A percentile compares a stretch with the other conserved stretches of the same genome.
These are phyloP conservation scores for Aspergillus novoparasiticus DNA, from an alignment of 2,329 filamentous ascomycete genomes.

Conservation along the genomic window DNA sequence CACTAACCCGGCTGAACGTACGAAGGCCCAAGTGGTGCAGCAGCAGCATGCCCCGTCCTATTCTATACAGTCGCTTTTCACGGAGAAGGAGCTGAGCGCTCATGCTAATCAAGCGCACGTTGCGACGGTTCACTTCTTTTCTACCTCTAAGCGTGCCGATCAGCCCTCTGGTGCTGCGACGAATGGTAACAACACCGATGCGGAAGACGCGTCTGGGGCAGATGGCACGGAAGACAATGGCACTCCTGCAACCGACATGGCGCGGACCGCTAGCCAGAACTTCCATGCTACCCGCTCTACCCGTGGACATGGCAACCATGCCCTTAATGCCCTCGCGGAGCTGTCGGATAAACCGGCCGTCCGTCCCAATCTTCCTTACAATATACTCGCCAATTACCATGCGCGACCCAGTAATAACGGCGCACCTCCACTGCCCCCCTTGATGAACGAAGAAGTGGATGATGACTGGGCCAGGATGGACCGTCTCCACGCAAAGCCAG, in stretches of 20 bases:
- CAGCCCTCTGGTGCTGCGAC: constrained; percentile 41
- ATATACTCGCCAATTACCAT: constrained; percentile 49
- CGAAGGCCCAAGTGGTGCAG: constrained; percentile 55
- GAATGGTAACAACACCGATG: constrained; percentile 46
- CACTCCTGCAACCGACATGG: constrained; percentile 58
- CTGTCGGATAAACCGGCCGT: constrained; percentile 54
- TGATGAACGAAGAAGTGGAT: constrained; percentile 51
- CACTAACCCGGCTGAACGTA: constrained; percentile 54
- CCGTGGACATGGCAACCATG: constrained; percentile 54
- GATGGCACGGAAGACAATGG: constrained; percentile 45
- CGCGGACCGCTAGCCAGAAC: constrained; percentile 61
- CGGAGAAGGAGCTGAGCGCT: constrained; percentile 66
- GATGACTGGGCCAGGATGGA: constrained; percentile 48
- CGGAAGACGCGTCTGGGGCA: constrained; percentile 38
- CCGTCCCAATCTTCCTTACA: constrained; percentile 49
- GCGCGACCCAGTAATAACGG: constrained; percentile 44
- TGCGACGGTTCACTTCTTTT: constrained; percentile 61
- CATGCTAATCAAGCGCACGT: constrained; percentile 64
- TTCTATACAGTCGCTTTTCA: constrained; percentile 66
- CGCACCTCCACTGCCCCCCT: constrained; percentile 45
- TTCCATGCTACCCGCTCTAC: constrained; percentile 58
- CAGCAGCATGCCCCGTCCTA: constrained; percentile 63
- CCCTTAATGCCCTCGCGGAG: constrained; percentile 58
- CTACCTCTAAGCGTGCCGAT: constrained; percentile 54
- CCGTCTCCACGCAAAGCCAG: constrained; percentile 40